Base-by-base conservation (phyloP, 2,329 filamentous ascomycete genomes). In the Elsinoe ampelina region DNA sequence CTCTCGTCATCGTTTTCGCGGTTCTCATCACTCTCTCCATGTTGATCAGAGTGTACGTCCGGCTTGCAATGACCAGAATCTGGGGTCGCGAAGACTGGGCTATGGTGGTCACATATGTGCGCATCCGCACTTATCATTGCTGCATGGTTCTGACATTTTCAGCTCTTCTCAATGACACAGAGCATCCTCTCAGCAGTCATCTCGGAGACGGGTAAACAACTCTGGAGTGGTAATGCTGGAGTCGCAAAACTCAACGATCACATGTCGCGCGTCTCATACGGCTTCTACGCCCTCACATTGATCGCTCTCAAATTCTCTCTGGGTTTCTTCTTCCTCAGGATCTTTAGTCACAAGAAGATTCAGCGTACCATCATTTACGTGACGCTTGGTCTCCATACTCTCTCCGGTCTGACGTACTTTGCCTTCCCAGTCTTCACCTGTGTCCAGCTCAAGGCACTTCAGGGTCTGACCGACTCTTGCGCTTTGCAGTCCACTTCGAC, bases 371-470 rank as follows among this genome's bases (percentile, higher is more conserved):
- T 73, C 48, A 71, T 79, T 38, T 72, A 72, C 59, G 50, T 65
- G 8, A 68, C 77, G 13, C 72, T 79, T 58, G 62, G 58, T 17
- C 66, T 73, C 5, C 73, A 75, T 2, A 64, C 71, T 2, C 26
- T 73, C 4, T 68, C 76, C 36, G 73, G 77, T 2, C 59, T 73
- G 2, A 64, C 73, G 5, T 79, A 77, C 61, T 73, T 76, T 62
- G 75, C 77, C 61, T 62, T 79, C 50, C 67, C 75, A 30, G 67
- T 74, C 7, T 70, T 79, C 38, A 76, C 80, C 63, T 80, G 77
- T 60, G 65, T 1, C 71, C 71, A 48, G 79, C 78, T 61, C 80
- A 77, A 78, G 43, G 69, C 30, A 61, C 66, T 8, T 63, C 65
- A 48, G 67, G 61, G 0, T 63, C 64, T 39, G 32, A 52, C 19